Evolutionary conservation across 805 yeast species (phyloP).

Genomic region (Starmerella sirachaensis): DNA sequence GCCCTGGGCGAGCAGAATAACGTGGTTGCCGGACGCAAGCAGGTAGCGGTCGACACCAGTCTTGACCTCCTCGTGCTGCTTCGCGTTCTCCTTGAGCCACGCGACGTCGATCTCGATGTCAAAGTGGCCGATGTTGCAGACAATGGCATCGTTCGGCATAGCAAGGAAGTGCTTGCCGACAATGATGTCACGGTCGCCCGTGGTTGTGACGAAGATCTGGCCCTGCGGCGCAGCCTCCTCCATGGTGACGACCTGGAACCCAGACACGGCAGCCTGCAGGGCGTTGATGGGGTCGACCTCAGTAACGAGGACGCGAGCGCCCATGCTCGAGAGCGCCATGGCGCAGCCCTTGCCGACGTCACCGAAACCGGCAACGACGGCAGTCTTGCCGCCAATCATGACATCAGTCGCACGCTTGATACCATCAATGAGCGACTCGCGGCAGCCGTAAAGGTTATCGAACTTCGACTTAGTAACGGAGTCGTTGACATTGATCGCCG

Average conservation of each 20-base stretch:
- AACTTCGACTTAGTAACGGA: conserved; percentile 98
- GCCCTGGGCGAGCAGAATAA: conserved; percentile 96
- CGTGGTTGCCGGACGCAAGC: conserved; percentile 78
- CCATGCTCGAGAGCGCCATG: conserved; percentile 96
- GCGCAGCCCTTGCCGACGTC: conserved; percentile 99
- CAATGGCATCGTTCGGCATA: conserved; percentile 99
- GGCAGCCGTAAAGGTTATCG: conserved; percentile 98
- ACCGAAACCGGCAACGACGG: conserved; percentile 99
- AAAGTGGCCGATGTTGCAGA: conserved; percentile 98
- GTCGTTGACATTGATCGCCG: conserved; percentile 98
- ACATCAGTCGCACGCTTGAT: conserved; percentile 99
- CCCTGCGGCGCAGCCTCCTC: conserved; percentile 86
- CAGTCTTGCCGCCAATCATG: conserved; percentile 98
- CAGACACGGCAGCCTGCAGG: conserved; percentile 97
- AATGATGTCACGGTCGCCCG: conserved; percentile 98
- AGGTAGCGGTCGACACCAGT: conserved; percentile 98
- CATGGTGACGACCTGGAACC: conserved; percentile 93
- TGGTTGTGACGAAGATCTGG: conserved; percentile 97
- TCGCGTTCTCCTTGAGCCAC: conserved; percentile 92
- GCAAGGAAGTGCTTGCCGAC: conserved; percentile 70
- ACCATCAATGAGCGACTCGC: conserved; percentile 97
- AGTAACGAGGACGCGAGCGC: conserved; percentile 95
- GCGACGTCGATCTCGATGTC: conserved; percentile 99
- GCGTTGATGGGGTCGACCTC: conserved; percentile 99
- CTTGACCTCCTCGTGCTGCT: conserved; percentile 89